Evolutionary conservation across 768 basidiomycete species (phyloP).

Genomic region (Hericium rajendrae): DNA sequence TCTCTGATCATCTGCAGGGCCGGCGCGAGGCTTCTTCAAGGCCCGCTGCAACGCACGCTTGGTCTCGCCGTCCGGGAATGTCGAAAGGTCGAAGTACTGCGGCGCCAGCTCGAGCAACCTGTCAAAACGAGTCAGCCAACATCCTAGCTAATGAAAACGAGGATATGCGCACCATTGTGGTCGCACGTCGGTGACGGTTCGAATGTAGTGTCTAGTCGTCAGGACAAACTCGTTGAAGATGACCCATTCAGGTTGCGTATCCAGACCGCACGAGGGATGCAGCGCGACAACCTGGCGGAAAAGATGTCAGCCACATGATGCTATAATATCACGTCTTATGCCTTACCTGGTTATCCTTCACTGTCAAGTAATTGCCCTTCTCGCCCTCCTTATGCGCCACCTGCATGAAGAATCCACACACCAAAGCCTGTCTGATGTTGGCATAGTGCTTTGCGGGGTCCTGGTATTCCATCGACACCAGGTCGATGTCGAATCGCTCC

Average conservation of each 20-base stretch:
- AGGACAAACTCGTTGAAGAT: slow-evolving; percentile 92
- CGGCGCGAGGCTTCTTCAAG: background rate
- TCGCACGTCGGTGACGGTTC: slow-evolving; percentile 81
- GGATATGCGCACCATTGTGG: slow-evolving; percentile 64
- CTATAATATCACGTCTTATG: background rate
- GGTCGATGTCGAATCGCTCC: slow-evolving; percentile 80
- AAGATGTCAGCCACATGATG: background rate
- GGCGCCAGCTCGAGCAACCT: slow-evolving; percentile 59
- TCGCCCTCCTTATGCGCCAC: slow-evolving; percentile 92
- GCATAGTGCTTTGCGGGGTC: slow-evolving; percentile 41
- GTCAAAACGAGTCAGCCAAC: background rate
- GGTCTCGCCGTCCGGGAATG: slow-evolving; percentile 62
- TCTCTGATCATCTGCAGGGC: background rate
- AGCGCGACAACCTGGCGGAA: slow-evolving; percentile 48
- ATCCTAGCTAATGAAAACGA: background rate
- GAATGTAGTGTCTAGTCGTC: slow-evolving; percentile 81
- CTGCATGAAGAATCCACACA: slow-evolving; percentile 98
- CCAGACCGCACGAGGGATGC: slow-evolving; percentile 84
- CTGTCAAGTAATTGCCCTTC: slow-evolving; percentile 78
- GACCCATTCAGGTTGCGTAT: slow-evolving; percentile 86
- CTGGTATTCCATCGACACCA: slow-evolving; percentile 57
- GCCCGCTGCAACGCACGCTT: slow-evolving; percentile 37
- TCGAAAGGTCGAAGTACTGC: slow-evolving; percentile 57
- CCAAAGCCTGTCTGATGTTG: slow-evolving; percentile 75
- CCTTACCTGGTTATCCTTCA: slow-evolving; percentile 88